Evolutionary conservation across 345 rosid species (phyloP).

Genomic region (Citrus trifoliata): DNA sequence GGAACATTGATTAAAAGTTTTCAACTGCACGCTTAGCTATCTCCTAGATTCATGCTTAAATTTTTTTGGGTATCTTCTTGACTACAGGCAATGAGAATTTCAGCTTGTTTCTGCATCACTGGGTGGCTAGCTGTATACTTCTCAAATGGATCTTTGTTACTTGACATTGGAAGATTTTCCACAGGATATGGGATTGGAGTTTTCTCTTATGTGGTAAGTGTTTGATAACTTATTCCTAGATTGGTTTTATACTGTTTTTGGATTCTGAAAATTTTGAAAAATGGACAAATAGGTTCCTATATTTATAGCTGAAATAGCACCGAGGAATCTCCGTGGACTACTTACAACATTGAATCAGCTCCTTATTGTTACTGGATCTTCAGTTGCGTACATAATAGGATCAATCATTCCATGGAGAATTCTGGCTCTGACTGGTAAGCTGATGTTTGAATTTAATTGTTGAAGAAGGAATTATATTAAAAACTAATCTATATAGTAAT

Average conservation of each 20-base stretch:
- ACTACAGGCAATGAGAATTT: slow-evolving; percentile 79
- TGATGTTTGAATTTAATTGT: neutral
- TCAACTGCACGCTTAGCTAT: no score
- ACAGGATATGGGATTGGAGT: slow-evolving; percentile 92
- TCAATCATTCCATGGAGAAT: slow-evolving; percentile 69
- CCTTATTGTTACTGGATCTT: slow-evolving; percentile 71
- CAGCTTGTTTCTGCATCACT: slow-evolving; percentile 66
- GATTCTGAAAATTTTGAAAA: no score
- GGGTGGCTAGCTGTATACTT: slow-evolving; percentile 88
- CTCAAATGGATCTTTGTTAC: slow-evolving; percentile 52
- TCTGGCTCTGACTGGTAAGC: slow-evolving; percentile 73
- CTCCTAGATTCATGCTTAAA: no score
- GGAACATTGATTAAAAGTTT: neutral
- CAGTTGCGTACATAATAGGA: slow-evolving; percentile 63
- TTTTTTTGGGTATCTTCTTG: neutral
- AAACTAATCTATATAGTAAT: neutral
- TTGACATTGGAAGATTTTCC: slow-evolving; percentile 79
- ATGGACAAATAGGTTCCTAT: slow-evolving; percentile 59
- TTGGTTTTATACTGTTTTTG: neutral
- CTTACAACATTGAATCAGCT: slow-evolving; percentile 89
- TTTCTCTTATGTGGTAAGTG: slow-evolving; percentile 82
- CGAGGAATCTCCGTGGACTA: slow-evolving; percentile 85
- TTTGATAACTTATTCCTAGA: neutral
- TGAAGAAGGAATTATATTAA: neutral
- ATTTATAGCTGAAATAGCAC: slow-evolving; percentile 88